Evolutionary conservation across 306 rosid genomes (phyloP).

Genomic region (Citrullus mucosospermus): DNA sequence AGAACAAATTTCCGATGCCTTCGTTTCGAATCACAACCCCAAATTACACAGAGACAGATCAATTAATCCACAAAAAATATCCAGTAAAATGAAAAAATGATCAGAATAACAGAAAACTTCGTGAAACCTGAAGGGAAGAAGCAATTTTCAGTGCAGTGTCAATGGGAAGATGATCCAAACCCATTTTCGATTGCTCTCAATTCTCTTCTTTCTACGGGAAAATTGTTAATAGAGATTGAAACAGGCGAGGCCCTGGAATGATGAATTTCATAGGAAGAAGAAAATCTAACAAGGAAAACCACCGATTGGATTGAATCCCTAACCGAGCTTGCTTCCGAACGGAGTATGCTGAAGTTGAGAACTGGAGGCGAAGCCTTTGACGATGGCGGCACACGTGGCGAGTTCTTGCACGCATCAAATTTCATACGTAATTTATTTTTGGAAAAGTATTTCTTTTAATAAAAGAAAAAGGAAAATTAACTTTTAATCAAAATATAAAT

Average conservation of each 20-base stretch:
- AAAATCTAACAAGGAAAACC: not conserved
- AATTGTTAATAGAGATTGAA: not conserved
- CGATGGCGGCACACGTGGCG: not conserved
- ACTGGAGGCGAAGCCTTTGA: not conserved
- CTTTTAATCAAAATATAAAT: too few relatives aligned
- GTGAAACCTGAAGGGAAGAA: constrained; percentile 45
- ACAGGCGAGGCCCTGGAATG: not conserved
- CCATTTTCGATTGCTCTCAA: constrained; percentile 12
- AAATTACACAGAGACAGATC: not conserved
- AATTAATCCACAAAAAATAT: not conserved
- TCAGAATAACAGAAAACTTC: not conserved
- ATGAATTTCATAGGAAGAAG: not conserved
- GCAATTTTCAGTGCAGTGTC: constrained; percentile 57
- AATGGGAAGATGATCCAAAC: constrained; percentile 26
- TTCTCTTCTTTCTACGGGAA: not conserved
- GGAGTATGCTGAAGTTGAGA: not conserved
- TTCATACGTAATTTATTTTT: not conserved
- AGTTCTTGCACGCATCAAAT: not conserved
- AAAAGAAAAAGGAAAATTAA: too few relatives aligned
- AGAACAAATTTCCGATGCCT: constrained; percentile 70
- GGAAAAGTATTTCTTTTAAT: too few relatives aligned
- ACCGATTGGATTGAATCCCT: not conserved
- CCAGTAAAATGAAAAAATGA: not conserved
- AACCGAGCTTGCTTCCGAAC: not conserved
- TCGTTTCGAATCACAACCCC: not conserved